Evolutionary conservation across 495 filamentous ascomycete species (phyloP).

Genomic region (Tetracladium setigerum): DNA sequence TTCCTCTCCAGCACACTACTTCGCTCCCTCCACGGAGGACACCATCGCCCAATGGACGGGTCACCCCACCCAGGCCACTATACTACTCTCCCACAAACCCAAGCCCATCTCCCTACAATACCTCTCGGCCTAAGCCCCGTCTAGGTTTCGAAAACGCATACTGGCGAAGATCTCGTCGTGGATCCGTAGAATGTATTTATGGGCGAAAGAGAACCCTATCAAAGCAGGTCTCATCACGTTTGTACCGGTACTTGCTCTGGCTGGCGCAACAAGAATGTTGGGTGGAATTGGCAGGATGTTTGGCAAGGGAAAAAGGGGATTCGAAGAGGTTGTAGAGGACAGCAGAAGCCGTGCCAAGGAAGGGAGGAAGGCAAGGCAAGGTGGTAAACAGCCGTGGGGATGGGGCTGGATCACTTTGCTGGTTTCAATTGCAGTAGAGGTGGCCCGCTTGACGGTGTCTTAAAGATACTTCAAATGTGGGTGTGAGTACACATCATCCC

Average conservation of each 20-base stretch:
- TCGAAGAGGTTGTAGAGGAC: not conserved
- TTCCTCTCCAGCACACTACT: constrained; percentile 2
- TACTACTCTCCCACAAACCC: constrained; percentile 16
- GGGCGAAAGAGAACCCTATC: constrained; percentile 13
- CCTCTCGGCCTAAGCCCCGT: constrained; percentile 9
- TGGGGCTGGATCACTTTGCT: constrained; percentile 16
- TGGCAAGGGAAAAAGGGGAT: not conserved
- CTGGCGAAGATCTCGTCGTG: constrained; percentile 7
- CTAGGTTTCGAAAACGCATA: constrained; percentile 8
- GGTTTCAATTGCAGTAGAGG: constrained; percentile 15
- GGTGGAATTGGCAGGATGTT: not conserved
- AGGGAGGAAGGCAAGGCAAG: not conserved
- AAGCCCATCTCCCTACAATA: constrained; percentile 10
- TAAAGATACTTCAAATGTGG: constrained; percentile 17
- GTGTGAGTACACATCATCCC: constrained; percentile 8
- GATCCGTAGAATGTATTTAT: constrained; percentile 4
- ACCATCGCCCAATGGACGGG: not conserved
- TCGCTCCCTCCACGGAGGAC: constrained; percentile 3
- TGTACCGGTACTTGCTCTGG: constrained; percentile 6
- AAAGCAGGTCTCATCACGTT: constrained; percentile 12
- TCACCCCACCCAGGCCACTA: constrained; percentile 8
- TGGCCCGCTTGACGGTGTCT: constrained; percentile 10
- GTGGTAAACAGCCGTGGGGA: constrained; percentile 7
- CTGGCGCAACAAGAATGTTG: not conserved
- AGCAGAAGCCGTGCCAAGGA: not conserved